Percentiles rank a stretch among this genome's conserved stretches.
Conservation (phyloP, 176 grass and related monocot species). For the Juncus inflexus region DNA sequence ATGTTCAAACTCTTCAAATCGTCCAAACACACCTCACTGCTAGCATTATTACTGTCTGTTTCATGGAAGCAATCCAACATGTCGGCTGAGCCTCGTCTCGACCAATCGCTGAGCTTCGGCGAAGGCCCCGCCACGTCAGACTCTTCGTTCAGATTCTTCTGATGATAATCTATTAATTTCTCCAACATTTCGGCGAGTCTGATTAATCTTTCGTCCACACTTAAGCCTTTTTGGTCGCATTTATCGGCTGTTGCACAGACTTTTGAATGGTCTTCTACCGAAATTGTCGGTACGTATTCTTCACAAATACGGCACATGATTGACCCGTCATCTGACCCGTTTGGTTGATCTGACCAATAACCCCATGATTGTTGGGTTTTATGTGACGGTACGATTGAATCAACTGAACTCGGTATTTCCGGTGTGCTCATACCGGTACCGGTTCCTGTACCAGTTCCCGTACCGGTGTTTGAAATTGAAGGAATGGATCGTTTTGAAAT, state of each 20-base stretch:
- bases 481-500: constrained; percentile 37
- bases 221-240: constrained; percentile 95
- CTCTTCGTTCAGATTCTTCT: constrained; percentile 88
- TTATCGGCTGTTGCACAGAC: constrained; percentile 89
- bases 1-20: constrained; percentile 81
- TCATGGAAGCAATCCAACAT: constrained; percentile 87
- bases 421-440: constrained; percentile 29
- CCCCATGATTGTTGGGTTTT: constrained; percentile 88
- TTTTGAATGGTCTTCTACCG: constrained; percentile 88
- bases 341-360: constrained; percentile 89
- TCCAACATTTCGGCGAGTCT: constrained; percentile 87
- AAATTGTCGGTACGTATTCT: constrained; percentile 93
- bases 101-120: constrained; percentile 86
- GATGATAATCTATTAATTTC: constrained; percentile 73
- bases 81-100: constrained; percentile 73
- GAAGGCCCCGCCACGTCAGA: constrained; percentile 61
- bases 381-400: constrained; percentile 46
- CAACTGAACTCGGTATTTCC: constrained; percentile 52
- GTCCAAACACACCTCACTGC: constrained; percentile 74
- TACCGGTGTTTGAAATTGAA: constrained; percentile 15
- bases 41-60: constrained; percentile 29
- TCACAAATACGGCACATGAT: constrained; percentile 99
- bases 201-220: constrained; percentile 77
- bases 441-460: constrained; percentile 36
- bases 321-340: constrained; percentile 89